A percentile compares a stretch with the other conserved stretches of the same genome.
These are phyloP conservation scores for Venturia carpophila DNA, from an alignment of 2,329 filamentous ascomycete genomes.

Conservation along the genomic window DNA sequence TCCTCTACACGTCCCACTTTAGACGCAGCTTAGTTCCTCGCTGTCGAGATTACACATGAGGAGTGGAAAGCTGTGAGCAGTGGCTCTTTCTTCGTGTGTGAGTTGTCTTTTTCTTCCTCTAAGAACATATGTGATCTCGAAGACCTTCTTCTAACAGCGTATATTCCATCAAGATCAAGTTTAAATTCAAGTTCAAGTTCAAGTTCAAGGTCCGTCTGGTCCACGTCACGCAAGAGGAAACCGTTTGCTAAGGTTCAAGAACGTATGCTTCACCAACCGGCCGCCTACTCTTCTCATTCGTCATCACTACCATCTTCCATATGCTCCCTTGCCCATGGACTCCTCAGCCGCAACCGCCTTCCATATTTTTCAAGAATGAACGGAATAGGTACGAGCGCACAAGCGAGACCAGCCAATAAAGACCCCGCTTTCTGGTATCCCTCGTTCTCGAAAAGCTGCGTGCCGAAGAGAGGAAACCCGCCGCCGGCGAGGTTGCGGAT, in stretches of 20 bases:
- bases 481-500: slow-evolving; percentile 65
- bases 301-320: slow-evolving; percentile 15
- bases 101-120: no score
- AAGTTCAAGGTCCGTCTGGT: no score
- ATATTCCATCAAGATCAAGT: no score
- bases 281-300: background rate
- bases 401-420: slow-evolving; percentile 63
- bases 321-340: slow-evolving; percentile 41
- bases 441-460: slow-evolving; percentile 60
- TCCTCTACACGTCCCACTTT: background rate
- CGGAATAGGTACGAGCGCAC: slow-evolving; percentile 71
- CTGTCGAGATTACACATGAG: background rate
- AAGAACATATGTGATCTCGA: no score
- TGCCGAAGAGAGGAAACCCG: slow-evolving; percentile 66
- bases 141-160: no score
- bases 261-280: background rate
- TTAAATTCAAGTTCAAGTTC: no score
- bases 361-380: slow-evolving; percentile 65
- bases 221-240: background rate
- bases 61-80: background rate
- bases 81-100: background rate
- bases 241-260: background rate
- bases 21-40: background rate
- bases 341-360: slow-evolving; percentile 48
- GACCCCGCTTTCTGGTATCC: slow-evolving; percentile 74